Base-by-base conservation (phyloP, 805 yeast genomes). In the Schwanniomyces polymorphus region DNA sequence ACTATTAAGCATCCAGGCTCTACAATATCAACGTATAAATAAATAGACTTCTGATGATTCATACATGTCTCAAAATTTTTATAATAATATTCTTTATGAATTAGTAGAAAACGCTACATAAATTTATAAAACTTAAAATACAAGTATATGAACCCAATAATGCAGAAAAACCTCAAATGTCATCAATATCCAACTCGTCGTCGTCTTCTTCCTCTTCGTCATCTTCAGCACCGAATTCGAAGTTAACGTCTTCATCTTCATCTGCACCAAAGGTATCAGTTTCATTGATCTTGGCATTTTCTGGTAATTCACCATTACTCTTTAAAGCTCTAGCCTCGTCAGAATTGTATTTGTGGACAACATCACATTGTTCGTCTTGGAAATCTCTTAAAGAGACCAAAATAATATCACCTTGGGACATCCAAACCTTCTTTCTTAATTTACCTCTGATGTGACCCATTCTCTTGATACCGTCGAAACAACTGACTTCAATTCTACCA, bases 391-490 rank as follows among this genome's bases (percentile, higher is more conserved):
- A 82, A 7, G 97, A 91, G 41, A 92, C 94, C 65, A 94, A 78
- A 58, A 94, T 90, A 60, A 94, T 94, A 68, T 94, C 99, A 76
- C 99, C 99, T 71, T 91, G 98, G 41, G 88, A 88, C 90, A 94
- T 91, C 99, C 99, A 94, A 51, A 94, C 99, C 82, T 92, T 94
- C 86, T 94, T 94, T 82, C 99, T 88, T 75, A 94, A 82, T 69
- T 94, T 94, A 62, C 99, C 99, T 81, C 99, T 89, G 65, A 94
- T 94, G 67, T 92, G 99, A 16, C 96, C 99, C 82, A 91, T 82
- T 78, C 99, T 85, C 68, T 84, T 88, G 58, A 79, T 78, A 55
- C 96, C 97, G 65, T 94, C 99, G 64, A 94, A 94, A 76, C 99
- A 94, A 43, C 84, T 70, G 46, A 96, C 97, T 70, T 91, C 97